phyloP scores from a whole-genome alignment of 345 rosid genomes.

The Trapa incisa region DNA sequence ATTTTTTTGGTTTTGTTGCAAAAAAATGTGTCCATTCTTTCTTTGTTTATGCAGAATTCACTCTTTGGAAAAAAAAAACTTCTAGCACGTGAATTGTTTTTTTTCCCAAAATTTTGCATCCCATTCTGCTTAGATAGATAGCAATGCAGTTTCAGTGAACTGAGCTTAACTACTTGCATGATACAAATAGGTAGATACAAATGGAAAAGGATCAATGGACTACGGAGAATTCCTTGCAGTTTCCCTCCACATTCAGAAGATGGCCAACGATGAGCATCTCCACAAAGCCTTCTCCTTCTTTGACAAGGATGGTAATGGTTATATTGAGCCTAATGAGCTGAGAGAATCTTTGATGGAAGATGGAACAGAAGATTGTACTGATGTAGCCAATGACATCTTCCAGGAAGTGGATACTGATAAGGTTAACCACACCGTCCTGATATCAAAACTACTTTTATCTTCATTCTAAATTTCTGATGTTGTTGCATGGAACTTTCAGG shows the following conservation, averaged over 20 bases:
- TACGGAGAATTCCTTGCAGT: conserved; percentile 88
- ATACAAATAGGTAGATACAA: conserved; percentile 64
- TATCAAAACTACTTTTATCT: not conserved
- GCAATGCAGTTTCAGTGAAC: not conserved
- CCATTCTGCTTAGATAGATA: too few relatives aligned
- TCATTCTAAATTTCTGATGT: not conserved
- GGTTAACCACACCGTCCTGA: conserved; percentile 25
- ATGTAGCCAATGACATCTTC: conserved; percentile 94
- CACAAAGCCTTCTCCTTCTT: conserved; percentile 94
- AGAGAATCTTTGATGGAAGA: conserved; percentile 85
- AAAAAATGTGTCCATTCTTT: too few relatives aligned
- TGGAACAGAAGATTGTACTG: conserved; percentile 80
- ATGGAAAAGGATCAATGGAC: conserved; percentile 82
- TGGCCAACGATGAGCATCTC: conserved; percentile 95
- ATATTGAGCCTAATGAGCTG: conserved; percentile 84
- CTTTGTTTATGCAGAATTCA: too few relatives aligned
- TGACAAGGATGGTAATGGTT: conserved; percentile 88
- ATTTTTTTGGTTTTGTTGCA: too few relatives aligned
- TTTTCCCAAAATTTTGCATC: not conserved
- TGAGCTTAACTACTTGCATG: conserved; percentile 6
- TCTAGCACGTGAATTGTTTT: too few relatives aligned
- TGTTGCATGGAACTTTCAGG: conserved; percentile 28
- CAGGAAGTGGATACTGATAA: conserved; percentile 99
- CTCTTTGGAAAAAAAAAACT: too few relatives aligned
- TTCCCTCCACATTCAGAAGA: conserved; percentile 79